Percentiles rank a stretch among this genome's conserved stretches.
Evolutionary conservation across 257 asterid genomes (phyloP).

Genomic region (Vinca minor): DNA sequence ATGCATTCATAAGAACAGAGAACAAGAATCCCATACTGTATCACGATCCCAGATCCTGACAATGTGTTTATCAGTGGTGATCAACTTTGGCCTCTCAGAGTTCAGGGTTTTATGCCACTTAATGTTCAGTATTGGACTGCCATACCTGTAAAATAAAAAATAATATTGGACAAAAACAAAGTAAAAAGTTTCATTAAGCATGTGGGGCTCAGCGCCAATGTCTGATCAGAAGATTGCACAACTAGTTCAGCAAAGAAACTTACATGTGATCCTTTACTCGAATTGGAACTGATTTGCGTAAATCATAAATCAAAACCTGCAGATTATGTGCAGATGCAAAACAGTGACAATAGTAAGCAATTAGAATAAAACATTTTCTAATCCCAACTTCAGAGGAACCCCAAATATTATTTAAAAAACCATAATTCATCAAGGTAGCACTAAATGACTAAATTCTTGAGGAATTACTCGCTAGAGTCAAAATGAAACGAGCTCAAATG

Average conservation of each 20-base stretch:
- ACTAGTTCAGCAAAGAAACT: conserved; percentile 17
- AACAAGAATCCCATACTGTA: no score
- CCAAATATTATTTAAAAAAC: neutral
- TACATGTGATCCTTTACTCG: conserved; percentile 88
- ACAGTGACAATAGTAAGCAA: neutral
- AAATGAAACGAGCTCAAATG: neutral
- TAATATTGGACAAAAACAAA: neutral
- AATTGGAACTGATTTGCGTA: conserved; percentile 69
- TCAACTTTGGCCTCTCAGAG: conserved; percentile 55
- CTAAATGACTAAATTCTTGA: neutral
- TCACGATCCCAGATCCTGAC: conserved; percentile 92
- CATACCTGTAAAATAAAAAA: conserved; percentile 54
- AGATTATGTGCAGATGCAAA: conserved; percentile 5
- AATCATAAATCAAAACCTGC: conserved; percentile 79
- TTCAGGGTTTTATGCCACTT: conserved; percentile 89
- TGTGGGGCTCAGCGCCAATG: neutral
- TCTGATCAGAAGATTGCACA: neutral
- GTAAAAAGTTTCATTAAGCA: conserved; percentile 8
- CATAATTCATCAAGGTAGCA: neutral
- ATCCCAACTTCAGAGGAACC: neutral
- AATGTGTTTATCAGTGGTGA: conserved; percentile 72
- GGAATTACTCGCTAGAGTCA: neutral
- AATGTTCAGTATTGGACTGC: conserved; percentile 74
- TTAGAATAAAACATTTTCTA: neutral
- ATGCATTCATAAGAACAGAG: no score